phyloP scores from a whole-genome alignment of 768 basidiomycete species.

The Sarcodon sp. region DNA sequence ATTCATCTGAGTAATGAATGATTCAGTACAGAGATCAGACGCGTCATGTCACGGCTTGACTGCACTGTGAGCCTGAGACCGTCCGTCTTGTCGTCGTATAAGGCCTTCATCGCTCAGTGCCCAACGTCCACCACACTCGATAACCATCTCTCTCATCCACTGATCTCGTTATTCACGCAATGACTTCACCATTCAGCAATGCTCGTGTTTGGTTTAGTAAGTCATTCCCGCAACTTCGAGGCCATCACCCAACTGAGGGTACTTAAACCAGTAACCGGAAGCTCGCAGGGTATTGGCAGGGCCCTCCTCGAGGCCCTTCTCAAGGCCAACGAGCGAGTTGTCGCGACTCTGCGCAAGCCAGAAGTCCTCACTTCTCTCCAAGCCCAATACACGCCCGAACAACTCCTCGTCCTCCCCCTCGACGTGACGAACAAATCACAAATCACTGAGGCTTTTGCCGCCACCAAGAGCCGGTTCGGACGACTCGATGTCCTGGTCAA shows the following conservation, averaged over 20 bases:
- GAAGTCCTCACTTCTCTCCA: slow-evolving; percentile 11
- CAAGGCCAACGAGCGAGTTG: slow-evolving; percentile 16
- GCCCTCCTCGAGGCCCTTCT: slow-evolving; percentile 18
- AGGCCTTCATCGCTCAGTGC: too few species aligned
- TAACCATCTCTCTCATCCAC: too few species aligned
- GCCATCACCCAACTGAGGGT: background rate
- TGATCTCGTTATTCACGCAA: too few species aligned
- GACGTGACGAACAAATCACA: slow-evolving; percentile 16
- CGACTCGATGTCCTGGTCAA: slow-evolving; percentile 18
- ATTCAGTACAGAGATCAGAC: too few species aligned
- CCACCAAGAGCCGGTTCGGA: slow-evolving; percentile 10
- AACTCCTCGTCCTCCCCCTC: slow-evolving; percentile 17
- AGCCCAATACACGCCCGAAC: slow-evolving; percentile 8
- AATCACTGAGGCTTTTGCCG: slow-evolving; percentile 5
- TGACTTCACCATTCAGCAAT: background rate
- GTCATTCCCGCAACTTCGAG: background rate
- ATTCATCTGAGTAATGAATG: too few species aligned
- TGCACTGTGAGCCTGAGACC: too few species aligned
- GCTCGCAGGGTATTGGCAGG: slow-evolving; percentile 19
- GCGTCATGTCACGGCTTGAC: too few species aligned
- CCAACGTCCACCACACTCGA: too few species aligned
- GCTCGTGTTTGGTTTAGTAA: slow-evolving; percentile 5
- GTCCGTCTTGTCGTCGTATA: too few species aligned
- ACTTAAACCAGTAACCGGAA: slow-evolving; percentile 16
- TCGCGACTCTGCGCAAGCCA: slow-evolving; percentile 19